Evolutionary conservation across 2,329 filamentous ascomycete species (phyloP).

Genomic region (Moelleriella libera): DNA sequence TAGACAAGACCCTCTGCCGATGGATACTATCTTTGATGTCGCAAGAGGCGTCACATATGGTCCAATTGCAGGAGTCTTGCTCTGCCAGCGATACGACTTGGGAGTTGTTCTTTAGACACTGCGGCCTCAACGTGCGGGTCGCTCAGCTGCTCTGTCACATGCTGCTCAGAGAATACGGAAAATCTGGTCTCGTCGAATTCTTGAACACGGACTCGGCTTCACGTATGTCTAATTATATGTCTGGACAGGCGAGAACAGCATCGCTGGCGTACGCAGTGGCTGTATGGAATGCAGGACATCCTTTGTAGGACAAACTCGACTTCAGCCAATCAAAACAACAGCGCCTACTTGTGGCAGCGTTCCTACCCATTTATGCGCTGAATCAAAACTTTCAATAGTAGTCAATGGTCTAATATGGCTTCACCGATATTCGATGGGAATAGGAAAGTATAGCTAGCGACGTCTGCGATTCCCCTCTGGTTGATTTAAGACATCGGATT

Average conservation of each 20-base stretch:
- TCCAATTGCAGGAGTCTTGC: constrained; percentile 17
- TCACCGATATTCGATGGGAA: too few species aligned
- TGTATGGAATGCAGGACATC: too few species aligned
- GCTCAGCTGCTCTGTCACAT: constrained; percentile 17
- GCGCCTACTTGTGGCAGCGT: too few species aligned
- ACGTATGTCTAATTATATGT: constrained; percentile 11
- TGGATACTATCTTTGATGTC: constrained; percentile 42
- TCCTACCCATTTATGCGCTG: too few species aligned
- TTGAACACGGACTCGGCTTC: constrained; percentile 14
- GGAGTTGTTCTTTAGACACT: constrained; percentile 19
- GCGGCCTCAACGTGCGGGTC: constrained; percentile 22
- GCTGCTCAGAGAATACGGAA: constrained; percentile 12
- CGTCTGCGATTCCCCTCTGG: too few species aligned
- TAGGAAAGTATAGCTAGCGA: too few species aligned
- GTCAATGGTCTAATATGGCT: too few species aligned
- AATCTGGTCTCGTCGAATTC: constrained; percentile 15
- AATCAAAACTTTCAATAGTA: too few species aligned
- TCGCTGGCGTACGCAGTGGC: constrained; percentile 2
- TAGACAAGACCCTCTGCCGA: constrained; percentile 30
- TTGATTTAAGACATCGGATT: too few species aligned
- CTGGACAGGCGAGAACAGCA: constrained; percentile 9
- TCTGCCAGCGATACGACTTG: constrained; percentile 25
- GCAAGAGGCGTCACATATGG: constrained; percentile 20
- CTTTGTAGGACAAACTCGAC: too few species aligned
- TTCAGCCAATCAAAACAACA: too few species aligned